A percentile compares a stretch with the other conserved stretches of the same genome.
phyloP scores from a whole-genome alignment of 371 early-diverging fungal species.

The Apophysomyces trapeziformis region DNA sequence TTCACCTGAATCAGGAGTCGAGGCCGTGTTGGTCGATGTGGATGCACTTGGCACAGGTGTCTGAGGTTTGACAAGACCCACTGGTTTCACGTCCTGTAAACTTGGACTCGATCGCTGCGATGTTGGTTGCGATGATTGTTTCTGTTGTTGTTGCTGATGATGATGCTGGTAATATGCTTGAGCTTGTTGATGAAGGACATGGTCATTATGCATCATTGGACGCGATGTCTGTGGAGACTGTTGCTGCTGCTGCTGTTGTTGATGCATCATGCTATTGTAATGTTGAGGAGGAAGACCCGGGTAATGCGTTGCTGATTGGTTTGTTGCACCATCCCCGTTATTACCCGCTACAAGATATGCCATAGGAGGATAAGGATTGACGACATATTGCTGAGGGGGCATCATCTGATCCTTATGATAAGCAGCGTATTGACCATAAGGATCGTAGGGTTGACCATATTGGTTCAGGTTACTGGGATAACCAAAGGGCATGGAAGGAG shows the following conservation, averaged over 20 bases:
- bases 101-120: constrained; percentile 5
- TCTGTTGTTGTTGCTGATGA: constrained; percentile 24
- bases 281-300: constrained; percentile 11
- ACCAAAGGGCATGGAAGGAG: constrained; percentile 38
- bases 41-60: constrained; percentile 52
- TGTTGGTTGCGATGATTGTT: constrained; percentile 25
- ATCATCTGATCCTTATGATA: constrained; percentile 43
- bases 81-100: constrained; percentile 14
- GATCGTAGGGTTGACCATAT: constrained; percentile 51
- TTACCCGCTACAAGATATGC: constrained; percentile 42
- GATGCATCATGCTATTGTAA: constrained; percentile 15
- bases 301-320: constrained; percentile 18
- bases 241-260: constrained; percentile 11
- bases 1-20: constrained; percentile 44
- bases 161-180: constrained; percentile 23
- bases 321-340: constrained; percentile 17
- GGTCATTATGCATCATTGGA: constrained; percentile 11
- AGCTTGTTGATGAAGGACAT: constrained; percentile 16
- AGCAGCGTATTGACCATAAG: constrained; percentile 40
- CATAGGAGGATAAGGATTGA: constrained; percentile 48
- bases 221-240: constrained; percentile 12
- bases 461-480: constrained; percentile 50
- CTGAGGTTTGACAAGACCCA: constrained; percentile 23
- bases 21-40: constrained; percentile 31
- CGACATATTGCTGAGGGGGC: constrained; percentile 41